Percentiles rank a stretch among this genome's conserved stretches.
Evolutionary conservation across 2,329 filamentous ascomycete genomes (phyloP).

Genomic region (Fusarium albidum): DNA sequence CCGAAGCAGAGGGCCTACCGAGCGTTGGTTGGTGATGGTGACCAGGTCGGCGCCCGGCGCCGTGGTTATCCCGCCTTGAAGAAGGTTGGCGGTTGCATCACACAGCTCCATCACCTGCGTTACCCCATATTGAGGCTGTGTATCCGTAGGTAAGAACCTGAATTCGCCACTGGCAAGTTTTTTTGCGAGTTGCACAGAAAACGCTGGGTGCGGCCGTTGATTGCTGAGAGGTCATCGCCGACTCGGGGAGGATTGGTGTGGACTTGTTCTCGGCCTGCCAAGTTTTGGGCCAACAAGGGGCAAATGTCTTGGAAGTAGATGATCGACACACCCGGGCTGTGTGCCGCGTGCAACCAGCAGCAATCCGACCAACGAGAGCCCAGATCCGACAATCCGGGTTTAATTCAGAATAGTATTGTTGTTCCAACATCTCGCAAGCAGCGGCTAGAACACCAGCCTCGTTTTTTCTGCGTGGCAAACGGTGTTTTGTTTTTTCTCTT

Average conservation of each 20-base stretch:
- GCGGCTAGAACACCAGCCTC: slow-evolving; percentile 5
- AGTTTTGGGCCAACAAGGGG: slow-evolving; percentile 10
- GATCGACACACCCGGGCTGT: slow-evolving; percentile 9
- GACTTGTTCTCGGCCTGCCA: slow-evolving; percentile 20
- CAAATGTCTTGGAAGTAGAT: slow-evolving; percentile 8
- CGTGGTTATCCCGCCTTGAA: too few relatives aligned
- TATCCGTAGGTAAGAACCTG: background rate
- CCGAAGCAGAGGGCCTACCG: too few relatives aligned
- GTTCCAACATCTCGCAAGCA: background rate
- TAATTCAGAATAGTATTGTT: slow-evolving; percentile 13
- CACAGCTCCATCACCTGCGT: too few relatives aligned
- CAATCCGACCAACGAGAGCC: background rate
- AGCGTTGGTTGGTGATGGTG: too few relatives aligned
- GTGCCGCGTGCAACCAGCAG: too few relatives aligned
- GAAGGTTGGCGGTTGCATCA: too few relatives aligned
- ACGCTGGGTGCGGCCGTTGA: background rate
- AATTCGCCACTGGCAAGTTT: too few relatives aligned
- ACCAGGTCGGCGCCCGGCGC: too few relatives aligned
- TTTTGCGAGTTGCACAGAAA: too few relatives aligned
- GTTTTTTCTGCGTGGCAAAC: background rate
- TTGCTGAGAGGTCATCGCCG: background rate
- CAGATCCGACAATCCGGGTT: slow-evolving; percentile 3
- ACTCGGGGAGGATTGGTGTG: background rate
- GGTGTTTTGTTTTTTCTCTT: background rate
- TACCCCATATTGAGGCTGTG: background rate